phyloP scores from a whole-genome alignment of 192 early-diverging fungal species.

The Obelidium mucronatum region DNA sequence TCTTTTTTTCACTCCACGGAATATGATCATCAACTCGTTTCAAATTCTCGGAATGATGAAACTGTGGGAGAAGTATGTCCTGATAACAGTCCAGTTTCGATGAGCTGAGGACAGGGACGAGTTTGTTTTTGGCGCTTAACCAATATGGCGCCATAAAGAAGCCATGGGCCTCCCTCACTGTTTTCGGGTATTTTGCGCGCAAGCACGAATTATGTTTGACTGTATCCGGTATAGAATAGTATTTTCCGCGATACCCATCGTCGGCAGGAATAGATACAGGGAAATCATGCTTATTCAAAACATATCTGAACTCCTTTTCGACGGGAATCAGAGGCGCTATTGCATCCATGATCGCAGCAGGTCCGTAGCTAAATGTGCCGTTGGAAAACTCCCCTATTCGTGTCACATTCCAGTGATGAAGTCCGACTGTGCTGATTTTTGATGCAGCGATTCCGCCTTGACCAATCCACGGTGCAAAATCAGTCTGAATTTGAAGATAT shows the following conservation, averaged over 20 bases:
- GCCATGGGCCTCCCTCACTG: neutral
- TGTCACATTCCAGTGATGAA: neutral
- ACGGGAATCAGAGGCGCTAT: neutral
- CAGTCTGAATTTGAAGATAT: neutral
- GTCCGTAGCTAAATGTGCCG: neutral
- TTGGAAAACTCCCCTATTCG: neutral
- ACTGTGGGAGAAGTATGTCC: neutral
- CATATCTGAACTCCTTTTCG: neutral
- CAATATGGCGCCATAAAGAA: neutral
- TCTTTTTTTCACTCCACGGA: neutral
- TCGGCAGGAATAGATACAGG: neutral
- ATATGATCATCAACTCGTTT: neutral
- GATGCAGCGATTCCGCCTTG: neutral
- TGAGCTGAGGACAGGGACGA: neutral
- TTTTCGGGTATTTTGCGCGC: neutral
- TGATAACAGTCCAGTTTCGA: neutral
- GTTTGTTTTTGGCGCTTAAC: neutral
- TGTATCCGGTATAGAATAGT: neutral
- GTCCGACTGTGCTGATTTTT: neutral
- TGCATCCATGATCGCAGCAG: neutral
- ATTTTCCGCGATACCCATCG: neutral
- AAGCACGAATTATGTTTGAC: neutral
- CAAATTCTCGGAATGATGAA: neutral
- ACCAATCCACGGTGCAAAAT: neutral
- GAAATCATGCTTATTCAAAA: neutral